Conservation (phyloP, 2,329 filamentous ascomycete species). For the Bipolaris bicolor region DNA sequence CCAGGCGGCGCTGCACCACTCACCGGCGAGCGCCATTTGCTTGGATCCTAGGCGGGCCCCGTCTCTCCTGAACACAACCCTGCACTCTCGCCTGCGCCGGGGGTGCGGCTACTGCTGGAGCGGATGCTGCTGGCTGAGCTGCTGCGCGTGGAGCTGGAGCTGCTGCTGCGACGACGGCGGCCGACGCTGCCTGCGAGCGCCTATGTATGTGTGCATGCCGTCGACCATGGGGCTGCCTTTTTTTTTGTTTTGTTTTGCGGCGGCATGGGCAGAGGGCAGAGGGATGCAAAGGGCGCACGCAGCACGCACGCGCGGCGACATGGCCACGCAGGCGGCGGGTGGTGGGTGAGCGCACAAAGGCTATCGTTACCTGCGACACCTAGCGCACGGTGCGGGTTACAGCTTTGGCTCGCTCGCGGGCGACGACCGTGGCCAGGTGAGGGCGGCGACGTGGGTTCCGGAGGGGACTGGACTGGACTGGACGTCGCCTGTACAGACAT, state of each 20-base stretch:
- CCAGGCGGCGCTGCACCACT: conserved; percentile 24
- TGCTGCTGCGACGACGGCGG: not conserved
- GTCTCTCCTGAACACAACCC: conserved; percentile 27
- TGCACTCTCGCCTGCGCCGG: conserved; percentile 19
- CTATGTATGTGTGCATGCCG: not conserved
- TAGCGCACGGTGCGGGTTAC: conserved; percentile 3
- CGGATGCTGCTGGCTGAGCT: not conserved
- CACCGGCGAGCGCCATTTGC: conserved; percentile 24
- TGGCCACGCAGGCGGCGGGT: not conserved
- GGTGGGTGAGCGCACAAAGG: conserved; percentile 1
- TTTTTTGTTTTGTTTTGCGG: not conserved
- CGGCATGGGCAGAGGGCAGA: not conserved
- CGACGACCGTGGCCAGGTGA: not conserved
- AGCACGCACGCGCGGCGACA: not conserved
- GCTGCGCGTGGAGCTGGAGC: not conserved
- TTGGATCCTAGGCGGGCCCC: conserved; percentile 23
- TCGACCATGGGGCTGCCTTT: not conserved
- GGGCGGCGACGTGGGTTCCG: not conserved
- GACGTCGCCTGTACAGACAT: not conserved
- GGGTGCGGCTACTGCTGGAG: not conserved
- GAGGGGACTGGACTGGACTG: not conserved
- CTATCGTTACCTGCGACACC: conserved; percentile 5
- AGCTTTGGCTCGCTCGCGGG: not conserved
- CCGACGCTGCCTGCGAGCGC: not conserved
- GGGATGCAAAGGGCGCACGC: not conserved